Conservation (phyloP, 257 asterid species). For the Rauvolfia tetraphylla region DNA sequence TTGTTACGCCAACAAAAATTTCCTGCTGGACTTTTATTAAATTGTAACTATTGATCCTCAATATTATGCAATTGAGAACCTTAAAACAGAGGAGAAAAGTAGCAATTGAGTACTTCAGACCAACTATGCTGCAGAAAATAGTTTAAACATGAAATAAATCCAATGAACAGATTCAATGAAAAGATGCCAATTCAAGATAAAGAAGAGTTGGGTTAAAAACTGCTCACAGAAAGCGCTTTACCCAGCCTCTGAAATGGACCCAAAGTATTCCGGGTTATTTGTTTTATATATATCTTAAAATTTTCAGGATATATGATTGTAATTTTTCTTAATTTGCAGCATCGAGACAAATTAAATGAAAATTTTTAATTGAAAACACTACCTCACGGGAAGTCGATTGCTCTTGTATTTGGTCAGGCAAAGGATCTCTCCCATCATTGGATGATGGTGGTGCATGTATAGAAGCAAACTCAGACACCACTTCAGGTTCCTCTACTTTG, state of each 20-base stretch:
- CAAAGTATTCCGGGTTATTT: too few species aligned
- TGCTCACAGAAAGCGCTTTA: too few species aligned
- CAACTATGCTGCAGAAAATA: too few species aligned
- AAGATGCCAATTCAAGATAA: too few species aligned
- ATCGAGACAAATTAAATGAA: neutral
- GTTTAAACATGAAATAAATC: too few species aligned
- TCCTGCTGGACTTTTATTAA: neutral
- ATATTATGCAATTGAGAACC: too few species aligned
- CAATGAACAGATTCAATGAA: too few species aligned
- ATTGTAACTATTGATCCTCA: too few species aligned
- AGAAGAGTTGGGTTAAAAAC: too few species aligned
- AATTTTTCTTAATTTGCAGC: neutral
- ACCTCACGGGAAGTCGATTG: constrained; percentile 50
- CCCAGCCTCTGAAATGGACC: too few species aligned
- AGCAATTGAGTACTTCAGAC: too few species aligned
- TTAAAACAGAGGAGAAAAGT: too few species aligned
- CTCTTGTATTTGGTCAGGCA: constrained; percentile 28
- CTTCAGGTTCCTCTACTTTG: constrained; percentile 30
- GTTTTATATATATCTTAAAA: neutral
- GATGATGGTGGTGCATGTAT: constrained; percentile 39
- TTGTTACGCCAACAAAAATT: neutral
- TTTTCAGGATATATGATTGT: neutral
- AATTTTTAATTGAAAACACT: constrained; percentile 10
- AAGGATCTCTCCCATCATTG: constrained; percentile 34
- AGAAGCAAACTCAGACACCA: constrained; percentile 30